Percentiles rank a stretch among this genome's conserved stretches.
These are phyloP conservation scores for Hypoxylon crocopeplum DNA, from an alignment of 495 filamentous ascomycete species.

Conservation along the genomic window DNA sequence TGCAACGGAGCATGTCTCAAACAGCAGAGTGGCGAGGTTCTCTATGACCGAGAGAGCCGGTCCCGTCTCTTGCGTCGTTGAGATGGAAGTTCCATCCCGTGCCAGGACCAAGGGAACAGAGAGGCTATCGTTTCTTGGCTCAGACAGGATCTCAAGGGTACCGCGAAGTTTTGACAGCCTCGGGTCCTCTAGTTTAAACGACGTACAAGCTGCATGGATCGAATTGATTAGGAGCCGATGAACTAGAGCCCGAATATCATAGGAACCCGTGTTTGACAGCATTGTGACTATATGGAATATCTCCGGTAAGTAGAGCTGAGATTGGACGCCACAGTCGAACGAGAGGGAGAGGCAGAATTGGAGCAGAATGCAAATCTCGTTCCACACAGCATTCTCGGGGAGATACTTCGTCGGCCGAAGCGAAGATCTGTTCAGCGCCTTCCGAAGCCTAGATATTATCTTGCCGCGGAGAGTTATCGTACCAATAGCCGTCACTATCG, in stretches of 20 bases:
- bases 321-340: constrained; percentile 68
- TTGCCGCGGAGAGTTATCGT: constrained; percentile 67
- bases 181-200: constrained; percentile 62
- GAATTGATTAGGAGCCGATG: constrained; percentile 68
- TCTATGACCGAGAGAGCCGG: constrained; percentile 59
- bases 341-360: constrained; percentile 68
- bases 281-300: constrained; percentile 72
- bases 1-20: constrained; percentile 66
- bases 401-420: constrained; percentile 65
- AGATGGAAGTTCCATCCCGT: constrained; percentile 53
- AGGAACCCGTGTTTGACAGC: constrained; percentile 65
- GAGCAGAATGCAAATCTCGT: constrained; percentile 67
- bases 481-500: constrained; percentile 64
- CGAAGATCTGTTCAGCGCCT: constrained; percentile 68
- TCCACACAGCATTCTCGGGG: constrained; percentile 68
- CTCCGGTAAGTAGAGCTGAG: constrained; percentile 69
- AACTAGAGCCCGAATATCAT: constrained; percentile 61
- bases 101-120: constrained; percentile 45
- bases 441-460: constrained; percentile 65
- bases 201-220: constrained; percentile 69
- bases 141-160: constrained; percentile 61
- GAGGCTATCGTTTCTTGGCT: constrained; percentile 58
- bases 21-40: constrained; percentile 59
- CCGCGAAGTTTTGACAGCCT: constrained; percentile 59
- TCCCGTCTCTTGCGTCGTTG: constrained; percentile 55